These are phyloP conservation scores for Chrysanthemum makinoi DNA, from an alignment of 129 eudicot species.

Conservation along the genomic window DNA sequence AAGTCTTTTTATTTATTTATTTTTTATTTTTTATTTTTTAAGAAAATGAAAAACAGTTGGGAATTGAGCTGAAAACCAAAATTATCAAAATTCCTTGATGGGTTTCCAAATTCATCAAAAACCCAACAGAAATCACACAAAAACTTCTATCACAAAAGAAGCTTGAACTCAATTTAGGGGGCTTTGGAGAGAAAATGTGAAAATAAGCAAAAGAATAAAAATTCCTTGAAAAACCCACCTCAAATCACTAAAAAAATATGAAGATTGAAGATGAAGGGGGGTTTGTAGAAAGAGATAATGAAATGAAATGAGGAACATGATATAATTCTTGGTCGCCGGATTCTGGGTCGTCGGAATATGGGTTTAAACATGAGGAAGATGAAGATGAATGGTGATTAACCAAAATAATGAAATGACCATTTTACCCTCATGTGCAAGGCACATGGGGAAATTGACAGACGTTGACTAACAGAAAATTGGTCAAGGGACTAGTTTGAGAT, in stretches of 20 bases:
- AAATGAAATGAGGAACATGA: too few species aligned
- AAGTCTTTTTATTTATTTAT: too few species aligned
- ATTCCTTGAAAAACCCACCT: slow-evolving; percentile 45
- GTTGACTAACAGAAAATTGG: too few species aligned
- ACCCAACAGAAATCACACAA: slow-evolving; percentile 40
- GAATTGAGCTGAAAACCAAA: slow-evolving; percentile 4
- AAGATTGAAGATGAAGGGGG: not conserved
- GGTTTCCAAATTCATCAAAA: slow-evolving; percentile 49
- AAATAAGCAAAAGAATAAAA: slow-evolving; percentile 16
- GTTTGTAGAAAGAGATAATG: slow-evolving; percentile 6
- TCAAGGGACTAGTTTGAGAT: too few species aligned
- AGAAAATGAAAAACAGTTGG: not conserved
- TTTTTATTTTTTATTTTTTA: too few species aligned
- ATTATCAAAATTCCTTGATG: slow-evolving; percentile 31
- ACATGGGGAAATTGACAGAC: too few species aligned
- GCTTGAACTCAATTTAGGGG: not conserved
- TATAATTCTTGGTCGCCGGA: too few species aligned
- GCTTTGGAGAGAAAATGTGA: not conserved
- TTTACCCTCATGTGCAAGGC: too few species aligned
- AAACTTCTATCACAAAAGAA: slow-evolving; percentile 5
- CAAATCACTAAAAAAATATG: slow-evolving; percentile 30
- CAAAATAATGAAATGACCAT: too few species aligned
- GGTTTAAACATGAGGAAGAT: too few species aligned
- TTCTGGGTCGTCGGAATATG: too few species aligned
- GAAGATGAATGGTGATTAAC: too few species aligned